These are phyloP conservation scores for Boletales sp. DNA, from an alignment of 768 basidiomycete genomes.

Conservation along the genomic window DNA sequence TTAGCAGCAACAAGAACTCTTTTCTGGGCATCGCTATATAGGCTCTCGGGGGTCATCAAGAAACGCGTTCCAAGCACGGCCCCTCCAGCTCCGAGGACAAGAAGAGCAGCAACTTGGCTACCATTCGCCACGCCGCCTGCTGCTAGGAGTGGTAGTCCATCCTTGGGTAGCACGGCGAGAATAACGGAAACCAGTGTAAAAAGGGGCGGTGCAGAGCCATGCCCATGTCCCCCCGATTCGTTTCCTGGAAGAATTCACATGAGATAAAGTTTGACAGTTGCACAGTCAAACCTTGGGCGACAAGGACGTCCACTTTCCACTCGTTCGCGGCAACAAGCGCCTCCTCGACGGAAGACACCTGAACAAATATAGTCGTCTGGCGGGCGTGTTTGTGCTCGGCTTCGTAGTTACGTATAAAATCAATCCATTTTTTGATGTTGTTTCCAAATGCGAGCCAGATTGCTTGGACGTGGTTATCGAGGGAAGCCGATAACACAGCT, in stretches of 20 bases:
- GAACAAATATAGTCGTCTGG: conserved; percentile 58
- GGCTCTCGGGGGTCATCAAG: conserved; percentile 60
- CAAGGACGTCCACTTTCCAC: conserved; percentile 72
- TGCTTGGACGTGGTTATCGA: conserved; percentile 56
- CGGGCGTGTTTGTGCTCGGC: conserved; percentile 34
- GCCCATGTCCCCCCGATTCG: conserved; percentile 81
- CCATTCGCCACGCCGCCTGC: conserved; percentile 74
- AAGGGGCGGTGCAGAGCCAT: conserved; percentile 52
- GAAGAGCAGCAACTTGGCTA: conserved; percentile 57
- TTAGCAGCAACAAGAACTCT: conserved; percentile 46
- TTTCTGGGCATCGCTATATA: conserved; percentile 54
- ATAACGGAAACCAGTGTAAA: conserved; percentile 57
- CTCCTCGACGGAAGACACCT: conserved; percentile 58
- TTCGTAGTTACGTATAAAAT: conserved; percentile 56
- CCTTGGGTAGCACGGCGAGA: conserved; percentile 38
- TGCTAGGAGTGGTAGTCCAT: conserved; percentile 56
- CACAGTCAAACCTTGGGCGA: conserved; percentile 63
- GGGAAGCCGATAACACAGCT: conserved; percentile 44
- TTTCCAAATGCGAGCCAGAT: conserved; percentile 76
- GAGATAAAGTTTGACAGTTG: conserved; percentile 1
- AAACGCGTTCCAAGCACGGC: conserved; percentile 75
- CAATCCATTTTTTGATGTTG: conserved; percentile 56
- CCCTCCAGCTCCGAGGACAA: conserved; percentile 66
- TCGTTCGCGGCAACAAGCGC: conserved; percentile 56
- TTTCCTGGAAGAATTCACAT: conserved; percentile 43